Conservation (phyloP, 257 asterid genomes). For the Solanum stenotomum region DNA sequence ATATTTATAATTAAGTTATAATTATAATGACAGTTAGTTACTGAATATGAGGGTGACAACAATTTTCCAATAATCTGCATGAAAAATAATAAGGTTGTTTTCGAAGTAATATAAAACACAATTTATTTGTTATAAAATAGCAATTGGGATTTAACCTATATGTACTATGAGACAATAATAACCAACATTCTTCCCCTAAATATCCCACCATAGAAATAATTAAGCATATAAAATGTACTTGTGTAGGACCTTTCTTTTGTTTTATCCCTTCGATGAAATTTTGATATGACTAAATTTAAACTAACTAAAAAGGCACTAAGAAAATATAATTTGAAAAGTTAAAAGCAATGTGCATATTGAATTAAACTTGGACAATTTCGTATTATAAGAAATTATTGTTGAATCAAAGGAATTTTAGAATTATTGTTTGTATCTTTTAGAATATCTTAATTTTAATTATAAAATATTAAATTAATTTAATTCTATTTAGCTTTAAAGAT, state of each 20-base stretch:
- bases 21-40: not conserved
- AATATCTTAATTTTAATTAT: not conserved
- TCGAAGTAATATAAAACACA: not conserved
- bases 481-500: not conserved
- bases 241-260: not conserved
- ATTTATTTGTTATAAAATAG: not conserved
- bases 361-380: not conserved
- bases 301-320: not conserved
- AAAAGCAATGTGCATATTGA: not conserved
- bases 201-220: not conserved
- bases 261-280: not conserved
- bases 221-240: not conserved
- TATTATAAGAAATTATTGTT: not conserved
- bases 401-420: not conserved
- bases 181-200: not conserved
- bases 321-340: not conserved
- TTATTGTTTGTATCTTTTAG: not conserved
- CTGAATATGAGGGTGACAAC: not conserved
- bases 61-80: not conserved
- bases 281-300: not conserved
- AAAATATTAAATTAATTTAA: not conserved
- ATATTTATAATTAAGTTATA: not conserved
- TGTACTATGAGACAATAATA: not conserved
- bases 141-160: not conserved
- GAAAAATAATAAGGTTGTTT: not conserved